Evolutionary conservation across 2,329 filamentous ascomycete genomes (phyloP), one percentile per base, ranked within the genome.

Genomic region (Bipolaris zeicola): DNA sequence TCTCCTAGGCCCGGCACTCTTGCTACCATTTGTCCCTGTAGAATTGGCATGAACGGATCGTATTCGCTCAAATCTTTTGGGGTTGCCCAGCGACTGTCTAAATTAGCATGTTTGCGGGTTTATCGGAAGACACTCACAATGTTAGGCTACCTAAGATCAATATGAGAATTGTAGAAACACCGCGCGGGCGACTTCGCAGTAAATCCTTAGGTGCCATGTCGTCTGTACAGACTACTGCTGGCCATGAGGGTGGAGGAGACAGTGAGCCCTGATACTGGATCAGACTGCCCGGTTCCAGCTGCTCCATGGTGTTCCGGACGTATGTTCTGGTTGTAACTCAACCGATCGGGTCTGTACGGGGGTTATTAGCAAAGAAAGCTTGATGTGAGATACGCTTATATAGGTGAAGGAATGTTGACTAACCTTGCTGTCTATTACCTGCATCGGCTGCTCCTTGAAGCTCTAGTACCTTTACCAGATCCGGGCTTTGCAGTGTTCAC

Each of bases 1-100:
- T 58, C 46, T n/a, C 38, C 39, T 3, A 70, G 52, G 2, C 56
- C 62, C 6, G 57, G 50, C 2, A 44, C 57, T 8, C 22, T 43
- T 10, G 0, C 36, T 10, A 56, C 45, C 1, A 8, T 46, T 2
- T 51, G 53, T 2, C 52, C 31, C 3, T 52, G 16, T 14, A 43
- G 45, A 18, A 44, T 43, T n/a, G 50, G 42, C 5, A 38, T 11
- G 14, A 38, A 58, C 5, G 57, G 64, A 41, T 67, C 56, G n/a
- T 50, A 70, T 1, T 57, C 49, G 16, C 50, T 26, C 20, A 68
- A 46, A 1, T 69, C 62, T 2, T 39, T 41, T 7, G 58, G 37
- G 4, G 26, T 22, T 6, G 63, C 67, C 65, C 69, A 73, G 6
- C 57, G 58, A 16, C 70, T 73, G 56, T 24, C 41, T 43, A 6